Evolutionary conservation across 163 green algal species (phyloP), one percentile per base, ranked within the genome.

Genomic region (Prototheca wickerhamii): DNA sequence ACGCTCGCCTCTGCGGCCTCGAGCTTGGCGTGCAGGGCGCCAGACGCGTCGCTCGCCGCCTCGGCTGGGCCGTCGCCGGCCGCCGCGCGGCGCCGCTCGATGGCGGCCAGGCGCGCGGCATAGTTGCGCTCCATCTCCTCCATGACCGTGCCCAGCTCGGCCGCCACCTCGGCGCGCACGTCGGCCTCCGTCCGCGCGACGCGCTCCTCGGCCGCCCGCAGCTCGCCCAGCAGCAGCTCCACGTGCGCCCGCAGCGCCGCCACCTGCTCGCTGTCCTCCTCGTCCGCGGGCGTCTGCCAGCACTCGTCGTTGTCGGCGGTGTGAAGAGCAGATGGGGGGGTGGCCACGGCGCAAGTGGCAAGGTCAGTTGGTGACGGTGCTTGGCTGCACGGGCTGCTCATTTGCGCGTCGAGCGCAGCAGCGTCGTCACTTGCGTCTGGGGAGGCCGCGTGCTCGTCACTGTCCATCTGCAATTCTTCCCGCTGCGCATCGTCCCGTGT

Each of bases 111-210:
- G 3, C 17, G 31, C 23, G 46, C 37, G 23, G 28, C 42, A 28
- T 60, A 66, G 40, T 43, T 70, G 17, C 15, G 33, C 40, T 77
- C 64, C 42, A 73, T 32, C 44, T 74, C 61, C 29, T 52, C 52
- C 46, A 77, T 52, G 51, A 83, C 71, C 56, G 75, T 63, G 5
- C 59, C 63, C 76, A 83, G 81, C 64, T 87, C 82, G 5, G 60
- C 64, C 6, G 65, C 67, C 33, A 86, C 72, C 63, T 86, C 79
- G 25, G 77, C 67, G 25, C 80, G 61, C 12, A 88, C 60, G 37
- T 79, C 76, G 10, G 70, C 70, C 65, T 86, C 82, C 37, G 77
- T 56, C 43, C 79, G 40, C 32, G 70, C 74, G 20, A 31, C 63
- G 4, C 64, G 44, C 57, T 79, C 58, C 67, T 84, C 78, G 2